A percentile compares a stretch with the other conserved stretches of the same genome.
phyloP scores from a whole-genome alignment of 2,329 filamentous ascomycete genomes.

The Teratosphaeria pseudoeucalypti region DNA sequence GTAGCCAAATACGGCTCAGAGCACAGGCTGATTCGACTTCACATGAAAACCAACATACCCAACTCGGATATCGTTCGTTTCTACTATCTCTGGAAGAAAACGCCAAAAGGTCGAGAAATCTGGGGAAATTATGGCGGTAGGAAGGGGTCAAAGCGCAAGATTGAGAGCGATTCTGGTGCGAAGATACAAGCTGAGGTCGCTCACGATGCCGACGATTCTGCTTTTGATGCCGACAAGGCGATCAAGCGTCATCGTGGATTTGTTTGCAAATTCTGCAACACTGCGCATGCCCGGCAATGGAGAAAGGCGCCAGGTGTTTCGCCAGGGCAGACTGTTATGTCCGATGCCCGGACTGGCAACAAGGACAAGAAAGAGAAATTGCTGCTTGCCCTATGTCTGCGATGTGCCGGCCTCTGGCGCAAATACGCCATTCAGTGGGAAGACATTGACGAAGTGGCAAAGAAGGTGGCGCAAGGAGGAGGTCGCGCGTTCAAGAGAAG shows the following conservation, averaged over 20 bases:
- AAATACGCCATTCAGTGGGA: constrained; percentile 96
- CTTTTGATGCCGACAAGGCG: constrained; percentile 85
- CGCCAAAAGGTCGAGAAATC: constrained; percentile 69
- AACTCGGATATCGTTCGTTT: constrained; percentile 77
- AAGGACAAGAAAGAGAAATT: constrained; percentile 70
- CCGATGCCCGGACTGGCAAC: constrained; percentile 50
- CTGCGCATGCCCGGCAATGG: constrained; percentile 77
- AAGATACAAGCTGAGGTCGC: constrained; percentile 88
- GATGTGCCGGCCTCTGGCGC: constrained; percentile 88
- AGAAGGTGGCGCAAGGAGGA: constrained; percentile 74
- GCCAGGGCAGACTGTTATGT: constrained; percentile 58
- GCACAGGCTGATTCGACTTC: constrained; percentile 67
- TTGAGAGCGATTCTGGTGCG: constrained; percentile 47
- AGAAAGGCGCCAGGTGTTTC: constrained; percentile 72
- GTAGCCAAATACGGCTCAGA: constrained; percentile 88
- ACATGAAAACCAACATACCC: constrained; percentile 66
- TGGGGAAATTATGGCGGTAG: constrained; percentile 84
- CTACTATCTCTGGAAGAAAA: constrained; percentile 99
- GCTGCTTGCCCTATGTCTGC: constrained; percentile 73
- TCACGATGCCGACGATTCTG: constrained; percentile 86
- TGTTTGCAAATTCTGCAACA: constrained; percentile 85
- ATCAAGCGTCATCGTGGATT: constrained; percentile 68
- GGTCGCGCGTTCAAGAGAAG: constrained; percentile 78
- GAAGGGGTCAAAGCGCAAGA: constrained; percentile 78
- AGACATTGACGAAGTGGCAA: constrained; percentile 79